These are phyloP conservation scores for Fraxinus baroniana DNA, from an alignment of 305 asterid genomes.

Conservation along the genomic window DNA sequence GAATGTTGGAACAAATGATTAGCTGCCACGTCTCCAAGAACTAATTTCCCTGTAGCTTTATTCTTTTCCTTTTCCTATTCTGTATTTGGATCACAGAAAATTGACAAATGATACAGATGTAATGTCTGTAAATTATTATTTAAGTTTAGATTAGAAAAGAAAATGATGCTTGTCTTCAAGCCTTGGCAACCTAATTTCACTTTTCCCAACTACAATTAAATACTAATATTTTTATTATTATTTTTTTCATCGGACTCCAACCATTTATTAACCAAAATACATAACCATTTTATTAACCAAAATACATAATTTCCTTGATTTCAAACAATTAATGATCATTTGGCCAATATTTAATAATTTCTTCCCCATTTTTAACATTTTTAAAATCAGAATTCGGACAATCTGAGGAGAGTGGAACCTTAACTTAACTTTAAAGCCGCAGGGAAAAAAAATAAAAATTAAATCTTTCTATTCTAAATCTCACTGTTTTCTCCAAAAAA, in stretches of 20 bases:
- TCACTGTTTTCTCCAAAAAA: not conserved
- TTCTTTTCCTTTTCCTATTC: not conserved
- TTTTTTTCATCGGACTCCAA: conserved; percentile 59
- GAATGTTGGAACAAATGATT: no score
- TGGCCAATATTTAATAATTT: conserved; percentile 41
- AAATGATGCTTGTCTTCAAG: conserved; percentile 4
- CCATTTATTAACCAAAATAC: conserved; percentile 77
- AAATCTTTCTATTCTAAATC: not conserved
- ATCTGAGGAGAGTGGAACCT: conserved; percentile 46
- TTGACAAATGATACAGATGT: not conserved
- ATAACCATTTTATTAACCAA: conserved; percentile 79
- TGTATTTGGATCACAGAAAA: not conserved
- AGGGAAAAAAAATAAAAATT: not conserved
- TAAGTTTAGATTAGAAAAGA: conserved; percentile 16
- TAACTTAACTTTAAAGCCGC: conserved; percentile 36
- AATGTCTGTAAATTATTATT: conserved; percentile 11
- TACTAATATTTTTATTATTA: not conserved
- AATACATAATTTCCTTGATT: conserved; percentile 62
- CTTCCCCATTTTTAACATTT: conserved; percentile 26
- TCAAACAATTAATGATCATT: conserved; percentile 47
- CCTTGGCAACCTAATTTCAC: not conserved
- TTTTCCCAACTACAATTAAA: not conserved
- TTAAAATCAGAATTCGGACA: conserved; percentile 46
- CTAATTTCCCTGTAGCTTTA: no score
- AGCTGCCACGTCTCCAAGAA: no score